phyloP scores from a whole-genome alignment of 352 stramenopile species.

The Salisapilia sapeloensis region DNA sequence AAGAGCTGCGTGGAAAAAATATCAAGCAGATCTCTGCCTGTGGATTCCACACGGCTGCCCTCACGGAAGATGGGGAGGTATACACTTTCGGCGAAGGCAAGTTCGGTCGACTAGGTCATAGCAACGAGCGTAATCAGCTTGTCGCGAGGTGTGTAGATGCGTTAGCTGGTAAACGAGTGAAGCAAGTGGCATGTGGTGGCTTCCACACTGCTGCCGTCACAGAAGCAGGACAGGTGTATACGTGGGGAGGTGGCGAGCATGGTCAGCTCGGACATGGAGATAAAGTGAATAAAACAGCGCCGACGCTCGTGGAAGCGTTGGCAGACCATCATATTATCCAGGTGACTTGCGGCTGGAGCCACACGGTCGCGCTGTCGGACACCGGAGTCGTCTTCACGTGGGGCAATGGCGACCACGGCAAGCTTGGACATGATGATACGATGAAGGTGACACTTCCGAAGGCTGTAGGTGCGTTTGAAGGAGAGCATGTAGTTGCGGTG shows the following conservation, averaged over 20 bases:
- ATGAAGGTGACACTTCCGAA: conserved; percentile 92
- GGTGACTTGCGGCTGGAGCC: conserved; percentile 93
- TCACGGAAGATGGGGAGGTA: conserved; percentile 80
- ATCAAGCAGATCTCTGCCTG: conserved; percentile 83
- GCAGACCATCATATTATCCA: conserved; percentile 82
- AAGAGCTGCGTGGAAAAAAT: conserved; percentile 71
- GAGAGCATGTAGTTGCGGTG: conserved; percentile 89
- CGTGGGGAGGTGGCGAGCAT: conserved; percentile 84
- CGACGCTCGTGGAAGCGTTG: conserved; percentile 83
- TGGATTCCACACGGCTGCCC: conserved; percentile 70
- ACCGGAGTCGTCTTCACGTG: conserved; percentile 88
- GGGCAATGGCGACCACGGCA: conserved; percentile 88
- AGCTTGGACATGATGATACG: conserved; percentile 88
- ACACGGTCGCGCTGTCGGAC: conserved; percentile 89
- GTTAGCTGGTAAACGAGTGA: conserved; percentile 52
- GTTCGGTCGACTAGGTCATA: conserved; percentile 73
- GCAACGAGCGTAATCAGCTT: conserved; percentile 67
- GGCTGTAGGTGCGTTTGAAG: conserved; percentile 80
- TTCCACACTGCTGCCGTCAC: conserved; percentile 80
- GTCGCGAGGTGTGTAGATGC: conserved; percentile 55
- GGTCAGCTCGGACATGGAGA: conserved; percentile 93
- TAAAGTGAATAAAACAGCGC: conserved; percentile 90
- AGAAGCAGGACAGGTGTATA: conserved; percentile 74
- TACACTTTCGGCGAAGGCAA: conserved; percentile 91
- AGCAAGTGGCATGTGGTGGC: conserved; percentile 77